Evolutionary conservation across 192 early-diverging fungal genomes (phyloP), one percentile per base, ranked within the genome.

Genomic region (Geranomyces michiganensis): DNA sequence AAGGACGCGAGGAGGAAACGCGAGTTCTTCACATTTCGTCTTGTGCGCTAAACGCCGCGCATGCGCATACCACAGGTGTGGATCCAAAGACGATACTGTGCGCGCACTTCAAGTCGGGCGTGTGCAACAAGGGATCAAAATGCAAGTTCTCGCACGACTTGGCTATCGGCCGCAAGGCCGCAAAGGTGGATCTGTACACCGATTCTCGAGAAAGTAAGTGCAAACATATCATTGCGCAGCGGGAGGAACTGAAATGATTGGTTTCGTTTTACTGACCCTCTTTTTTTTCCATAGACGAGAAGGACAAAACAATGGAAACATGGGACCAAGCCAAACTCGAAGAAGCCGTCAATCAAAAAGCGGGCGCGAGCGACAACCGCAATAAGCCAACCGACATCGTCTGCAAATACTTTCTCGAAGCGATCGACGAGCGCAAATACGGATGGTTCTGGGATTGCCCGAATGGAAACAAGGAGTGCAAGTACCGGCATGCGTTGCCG

Each of bases 381-480:
- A 90, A 90, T 68, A 91, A 92, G 10, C 92, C 94, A 1, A 99
- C 97, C 9, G 93, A 91, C 59, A 99, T 99, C 83, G 97, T 99
- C 17, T 99, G 97, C 88, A 99, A 97, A 85, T 90, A 67, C 68
- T 99, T 99, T 76, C 86, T 99, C 82, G 95, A 98, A 70, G 96
- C 96, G 14, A 96, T 99, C 66, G 96, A 98, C 73, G 86, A 79
- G 62, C 82, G 88, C 72, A 97, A 96, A 84, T 99, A 98, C 81
- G 96, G 95, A 59, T 97, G 96, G 97, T 99, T 99, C 87, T 99
- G 97, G 97, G 94, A 95, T 65, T 99, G 97, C 77, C 97, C 97
- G 41, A 96, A 95, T 72, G 95, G 95, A 69, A 92, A 92, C 79
- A 83, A 79, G 77, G 27, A 87, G 70, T 99, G 97, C 85, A 97